These are phyloP conservation scores for Phytophthora rubi DNA, from an alignment of 352 stramenopile genomes.

Conservation along the genomic window DNA sequence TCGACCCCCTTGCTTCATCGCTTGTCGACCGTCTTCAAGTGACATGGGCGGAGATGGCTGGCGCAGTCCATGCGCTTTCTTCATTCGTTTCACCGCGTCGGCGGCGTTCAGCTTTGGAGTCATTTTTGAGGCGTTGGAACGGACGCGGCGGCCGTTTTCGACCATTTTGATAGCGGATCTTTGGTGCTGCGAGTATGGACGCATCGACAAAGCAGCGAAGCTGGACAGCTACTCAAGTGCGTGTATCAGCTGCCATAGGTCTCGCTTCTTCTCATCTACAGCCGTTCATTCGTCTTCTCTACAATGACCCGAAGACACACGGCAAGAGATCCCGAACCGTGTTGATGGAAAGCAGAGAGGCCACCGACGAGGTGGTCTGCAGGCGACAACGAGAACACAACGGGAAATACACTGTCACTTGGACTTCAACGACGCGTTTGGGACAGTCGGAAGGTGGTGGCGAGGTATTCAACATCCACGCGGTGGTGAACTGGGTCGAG, in stretches of 20 bases:
- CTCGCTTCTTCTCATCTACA: conserved; percentile 51
- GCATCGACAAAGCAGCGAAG: neutral
- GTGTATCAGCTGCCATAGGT: conserved; percentile 41
- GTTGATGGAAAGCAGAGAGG: conserved; percentile 25
- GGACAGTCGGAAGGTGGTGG: neutral
- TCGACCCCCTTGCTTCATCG: conserved; percentile 3
- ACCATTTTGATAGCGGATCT: conserved; percentile 26
- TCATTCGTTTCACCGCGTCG: conserved; percentile 26
- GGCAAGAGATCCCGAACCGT: conserved; percentile 14
- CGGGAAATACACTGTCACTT: conserved; percentile 52
- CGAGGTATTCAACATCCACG: conserved; percentile 39
- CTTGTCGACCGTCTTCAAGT: neutral
- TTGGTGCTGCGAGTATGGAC: conserved; percentile 5
- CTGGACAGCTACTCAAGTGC: conserved; percentile 44
- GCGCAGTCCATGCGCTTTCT: conserved; percentile 23
- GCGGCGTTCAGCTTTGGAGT: neutral
- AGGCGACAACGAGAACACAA: conserved; percentile 35
- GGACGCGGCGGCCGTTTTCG: conserved; percentile 30
- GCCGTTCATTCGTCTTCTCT: conserved; percentile 59
- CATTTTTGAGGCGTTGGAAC: conserved; percentile 18
- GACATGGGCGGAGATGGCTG: conserved; percentile 19
- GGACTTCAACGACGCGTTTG: conserved; percentile 13
- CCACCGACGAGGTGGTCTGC: conserved; percentile 20
- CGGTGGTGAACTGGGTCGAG: conserved; percentile 49
- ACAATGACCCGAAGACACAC: conserved; percentile 31